Conservation (phyloP, 2,329 filamentous ascomycete species). For the Aspergillus luchuensis region DNA sequence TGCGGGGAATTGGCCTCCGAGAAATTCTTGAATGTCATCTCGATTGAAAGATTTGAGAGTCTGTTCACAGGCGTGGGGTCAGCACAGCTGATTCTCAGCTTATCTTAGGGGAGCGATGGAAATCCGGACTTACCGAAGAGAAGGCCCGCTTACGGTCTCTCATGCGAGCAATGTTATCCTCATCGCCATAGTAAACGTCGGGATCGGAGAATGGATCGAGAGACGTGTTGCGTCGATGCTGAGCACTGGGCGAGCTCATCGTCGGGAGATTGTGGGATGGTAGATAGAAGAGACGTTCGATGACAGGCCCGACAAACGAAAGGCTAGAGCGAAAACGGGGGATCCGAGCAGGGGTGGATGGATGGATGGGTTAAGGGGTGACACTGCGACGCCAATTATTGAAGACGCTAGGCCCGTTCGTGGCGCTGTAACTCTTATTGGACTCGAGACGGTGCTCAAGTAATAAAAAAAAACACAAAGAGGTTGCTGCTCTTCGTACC, state of each 20-base stretch:
- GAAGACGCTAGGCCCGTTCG: constrained; percentile 9
- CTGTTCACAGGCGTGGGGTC: constrained; percentile 24
- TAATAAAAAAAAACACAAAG: background rate
- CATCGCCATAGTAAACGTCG: constrained; percentile 61
- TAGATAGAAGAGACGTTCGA: constrained; percentile 1
- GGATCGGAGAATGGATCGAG: constrained; percentile 61
- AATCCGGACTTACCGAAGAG: constrained; percentile 53
- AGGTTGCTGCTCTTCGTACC: background rate
- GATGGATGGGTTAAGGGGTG: constrained; percentile 1
- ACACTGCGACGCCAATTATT: constrained; percentile 8
- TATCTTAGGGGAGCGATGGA: constrained; percentile 10
- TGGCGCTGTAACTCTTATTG: constrained; percentile 3
- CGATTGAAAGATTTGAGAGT: constrained; percentile 41
- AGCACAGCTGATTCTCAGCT: constrained; percentile 13
- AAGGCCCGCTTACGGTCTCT: constrained; percentile 56
- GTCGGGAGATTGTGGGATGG: constrained; percentile 17
- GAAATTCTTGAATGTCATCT: constrained; percentile 37
- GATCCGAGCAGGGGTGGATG: constrained; percentile 14
- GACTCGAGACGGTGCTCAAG: background rate
- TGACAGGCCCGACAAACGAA: background rate
- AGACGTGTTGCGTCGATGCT: constrained; percentile 44
- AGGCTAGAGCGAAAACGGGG: constrained; percentile 6
- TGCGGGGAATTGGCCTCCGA: constrained; percentile 33
- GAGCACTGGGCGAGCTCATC: constrained; percentile 46
- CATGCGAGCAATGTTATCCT: constrained; percentile 49